A percentile compares a stretch with the other conserved stretches of the same genome.
Conservation (phyloP, 495 filamentous ascomycete genomes). For the Aspergillus sclerotioniger region DNA sequence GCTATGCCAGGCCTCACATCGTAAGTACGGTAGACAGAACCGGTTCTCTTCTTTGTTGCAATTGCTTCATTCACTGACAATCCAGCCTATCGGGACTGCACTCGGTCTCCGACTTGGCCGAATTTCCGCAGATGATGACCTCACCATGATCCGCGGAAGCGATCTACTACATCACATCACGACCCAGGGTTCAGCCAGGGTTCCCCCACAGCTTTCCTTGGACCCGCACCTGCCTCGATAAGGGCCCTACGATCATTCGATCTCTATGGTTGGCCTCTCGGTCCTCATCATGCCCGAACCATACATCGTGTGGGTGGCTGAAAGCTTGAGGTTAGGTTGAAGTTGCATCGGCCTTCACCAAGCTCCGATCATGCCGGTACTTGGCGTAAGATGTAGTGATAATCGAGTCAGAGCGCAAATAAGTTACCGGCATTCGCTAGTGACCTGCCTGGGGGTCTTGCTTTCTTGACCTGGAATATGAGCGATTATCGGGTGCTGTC, state of each 20-base stretch:
- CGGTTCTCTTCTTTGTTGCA: background rate
- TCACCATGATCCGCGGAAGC: slow-evolving; percentile 3
- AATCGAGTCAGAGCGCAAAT: background rate
- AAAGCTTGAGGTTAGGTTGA: background rate
- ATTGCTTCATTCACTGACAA: background rate
- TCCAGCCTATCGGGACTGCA: background rate
- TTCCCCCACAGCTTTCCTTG: background rate
- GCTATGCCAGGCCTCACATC: background rate
- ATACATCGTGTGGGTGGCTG: background rate
- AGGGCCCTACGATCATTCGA: background rate
- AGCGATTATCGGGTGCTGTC: background rate
- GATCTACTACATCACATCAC: background rate
- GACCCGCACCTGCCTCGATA: background rate
- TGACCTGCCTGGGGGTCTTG: background rate
- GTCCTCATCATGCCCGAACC: background rate
- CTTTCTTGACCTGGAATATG: background rate
- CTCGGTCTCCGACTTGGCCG: background rate
- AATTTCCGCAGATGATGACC: slow-evolving; percentile 5
- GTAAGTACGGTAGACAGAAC: too few relatives aligned
- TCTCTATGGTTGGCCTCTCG: background rate
- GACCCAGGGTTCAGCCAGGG: slow-evolving; percentile 1
- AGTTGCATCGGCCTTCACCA: background rate
- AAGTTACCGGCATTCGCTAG: background rate
- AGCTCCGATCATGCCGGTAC: background rate
- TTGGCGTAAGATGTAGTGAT: background rate